These are phyloP conservation scores for Monosporascus sp. DNA, from an alignment of 2,329 filamentous ascomycete genomes.

Conservation along the genomic window DNA sequence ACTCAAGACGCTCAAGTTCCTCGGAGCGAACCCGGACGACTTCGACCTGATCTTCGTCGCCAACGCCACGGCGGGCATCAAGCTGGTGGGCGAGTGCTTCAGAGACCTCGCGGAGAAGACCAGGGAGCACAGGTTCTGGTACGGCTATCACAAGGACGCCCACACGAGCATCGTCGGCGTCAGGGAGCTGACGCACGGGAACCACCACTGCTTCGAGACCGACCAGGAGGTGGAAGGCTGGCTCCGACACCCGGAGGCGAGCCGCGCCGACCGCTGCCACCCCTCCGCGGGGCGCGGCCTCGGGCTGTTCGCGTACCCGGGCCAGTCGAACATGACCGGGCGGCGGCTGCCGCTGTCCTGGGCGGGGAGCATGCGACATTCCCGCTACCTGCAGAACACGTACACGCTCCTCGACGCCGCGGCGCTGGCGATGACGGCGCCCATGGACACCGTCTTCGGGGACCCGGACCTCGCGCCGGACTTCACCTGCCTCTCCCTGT, in stretches of 20 bases:
- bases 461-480: slow-evolving; percentile 50
- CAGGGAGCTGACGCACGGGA: slow-evolving; percentile 54
- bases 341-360: slow-evolving; percentile 56
- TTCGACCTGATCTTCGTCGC: slow-evolving; percentile 75
- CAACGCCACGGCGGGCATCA: slow-evolving; percentile 88
- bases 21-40: slow-evolving; percentile 52
- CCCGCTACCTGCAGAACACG: slow-evolving; percentile 29
- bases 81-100: slow-evolving; percentile 58
- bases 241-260: slow-evolving; percentile 27
- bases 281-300: slow-evolving; percentile 19
- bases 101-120: slow-evolving; percentile 46
- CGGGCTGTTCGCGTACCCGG: slow-evolving; percentile 59
- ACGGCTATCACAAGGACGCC: slow-evolving; percentile 56
- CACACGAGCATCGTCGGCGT: slow-evolving; percentile 66
- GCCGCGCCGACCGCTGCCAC: slow-evolving; percentile 17
- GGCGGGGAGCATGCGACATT: slow-evolving; percentile 35
- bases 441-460: slow-evolving; percentile 46
- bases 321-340: slow-evolving; percentile 67
- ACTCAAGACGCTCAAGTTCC: slow-evolving; percentile 48
- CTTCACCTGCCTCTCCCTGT: slow-evolving; percentile 57
- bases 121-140: slow-evolving; percentile 45
- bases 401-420: slow-evolving; percentile 60
- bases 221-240: slow-evolving; percentile 48
- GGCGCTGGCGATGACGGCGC: slow-evolving; percentile 58
- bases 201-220: slow-evolving; percentile 53